Base-by-base conservation (phyloP, 176 grass and related monocot species). In the Puccinellia tenuiflora region DNA sequence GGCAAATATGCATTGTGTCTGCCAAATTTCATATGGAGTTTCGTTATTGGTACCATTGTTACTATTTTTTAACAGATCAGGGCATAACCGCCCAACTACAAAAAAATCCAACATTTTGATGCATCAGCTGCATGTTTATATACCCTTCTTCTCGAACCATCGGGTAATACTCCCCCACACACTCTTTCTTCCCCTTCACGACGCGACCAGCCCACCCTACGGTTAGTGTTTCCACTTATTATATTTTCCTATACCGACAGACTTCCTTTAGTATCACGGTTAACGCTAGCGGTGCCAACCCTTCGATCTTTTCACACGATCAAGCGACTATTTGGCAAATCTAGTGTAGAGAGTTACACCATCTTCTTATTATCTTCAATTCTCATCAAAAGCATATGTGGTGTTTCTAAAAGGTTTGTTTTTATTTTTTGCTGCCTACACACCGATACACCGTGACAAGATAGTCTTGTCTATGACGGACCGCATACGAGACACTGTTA, bases 221-320 rank as follows among this genome's bases (percentile, higher is more conserved):
- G n/a, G 0, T 2, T 45, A 2, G 0, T 1, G 7, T 0, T 0
- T 2, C 5, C 8, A 0, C 1, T 12, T 12, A 2, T 3, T 42
- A 7, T 14, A 2, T 18, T 33, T 21, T 3, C 24, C 56, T 60
- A 60, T 60, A 28, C 9, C 11, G 1, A 7, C 10, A 4, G 4
- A 2, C 11, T 60, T 60, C 11, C 56, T 60, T 60, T 12, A 60
- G 3, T 60, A 5, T 26, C 11, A 60, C 26, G 5, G 22, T 60
- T 14, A 60, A 59, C n/a, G 4, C 54, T 59, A 59, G n/a, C 20
- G 14, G 5, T 26, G 10, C 50, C 50, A 56, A 56, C 22, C 21
- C 8, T 0, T 56, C 4, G 13, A 11, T 0, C 11, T 29, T 60
- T 15, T 29, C 61, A 3, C 29, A 60, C 0, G 61, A 64, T 64